Base-by-base conservation (phyloP, 441 rosid species). In the Biscutella laevigata region DNA sequence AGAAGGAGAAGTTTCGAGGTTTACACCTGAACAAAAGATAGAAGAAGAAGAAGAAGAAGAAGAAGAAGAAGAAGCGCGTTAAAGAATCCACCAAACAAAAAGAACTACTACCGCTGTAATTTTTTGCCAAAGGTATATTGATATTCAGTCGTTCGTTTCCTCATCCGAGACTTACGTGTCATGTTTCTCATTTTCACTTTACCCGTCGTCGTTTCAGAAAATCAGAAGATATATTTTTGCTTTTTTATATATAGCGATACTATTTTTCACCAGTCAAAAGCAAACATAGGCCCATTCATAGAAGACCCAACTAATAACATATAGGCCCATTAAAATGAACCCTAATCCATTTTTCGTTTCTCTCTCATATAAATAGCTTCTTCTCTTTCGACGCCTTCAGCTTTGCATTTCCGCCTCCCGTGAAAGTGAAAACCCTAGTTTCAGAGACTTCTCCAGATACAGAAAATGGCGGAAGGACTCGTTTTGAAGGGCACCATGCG, bases 401-500 rank as follows among this genome's bases (percentile, higher is more conserved):
- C 1, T 19, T 19, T 19, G 20, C 3, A 26, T 3, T 27, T 64
- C 63, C 59, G 69, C 63, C 69, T 12, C 62, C 55, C 45, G 40
- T 14, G 57, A 40, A 33, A 40, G 4, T 28, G 24, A 44, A 67
- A 59, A 53, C 57, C 71, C 71, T 67, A 53, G 30, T 47, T 53
- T 44, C 64, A 14, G 53, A 50, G 24, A 1, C 56, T 12, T 17
- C 40, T 26, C 57, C 66, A 59, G 11, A 30, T 26, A 33, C 8
- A 21, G 21, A 36, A 45, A 77, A 17, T 76, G 81, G 73, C 78
- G 11, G 97, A 88, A 38, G 77, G 71, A 14, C 73, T 88, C 50
- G 69, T 79, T 5, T 82, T 92, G 34, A 77, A 75, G 39, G 96
- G 95, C 58, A 92, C 96, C 44, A 77, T 92, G 94, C 76, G 87